Evolutionary conservation across 352 stramenopile species (phyloP), one percentile per base, ranked within the genome.

Genomic region (Phytophthora pluvialis): DNA sequence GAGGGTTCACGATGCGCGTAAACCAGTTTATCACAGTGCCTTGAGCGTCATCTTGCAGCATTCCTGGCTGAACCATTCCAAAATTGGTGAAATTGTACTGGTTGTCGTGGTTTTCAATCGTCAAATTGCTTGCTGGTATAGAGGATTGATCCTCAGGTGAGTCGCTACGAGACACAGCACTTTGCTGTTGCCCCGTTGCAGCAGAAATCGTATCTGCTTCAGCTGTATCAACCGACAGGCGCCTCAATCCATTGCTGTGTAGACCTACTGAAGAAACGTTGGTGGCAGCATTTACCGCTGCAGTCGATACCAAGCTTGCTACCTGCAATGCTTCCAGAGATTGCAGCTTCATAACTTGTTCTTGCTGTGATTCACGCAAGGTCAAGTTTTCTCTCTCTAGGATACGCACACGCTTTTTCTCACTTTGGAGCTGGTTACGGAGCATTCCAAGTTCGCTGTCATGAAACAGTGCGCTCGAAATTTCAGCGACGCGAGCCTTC

Each of bases 301-400:
- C 42, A 7, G 33, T 29, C 1, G 50, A 32, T 6, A 2, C 5
- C 4, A 39, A 46, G 21, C 62, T 59, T 47, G 81, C 80, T 16
- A 63, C 13, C 39, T 78, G 21, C 8, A 87, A 38, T 0, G 59
- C 13, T 28, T 82, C 25, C 7, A 88, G 40, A 0, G 78, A 82
- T 39, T 88, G 75, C 13, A 89, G 61, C 35, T 83, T 91, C n/a
- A 80, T 35, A 12, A 71, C 47, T 58, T 88, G 68, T 13, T 86
- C 77, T 28, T 85, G 49, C 15, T 89, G 63, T 2, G 35, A 73
- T 52, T 89, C 78, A 2, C 76, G 74, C 3, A 91, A 38, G 4
- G 76, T 61, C 25, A 89, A 25, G 21, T 86, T 88, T 45, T 91
- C 82, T 43, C 72, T 70, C 45, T 91, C 82, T 0, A 91, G 67